Evolutionary conservation across 2,329 filamentous ascomycete species (phyloP).

Genomic region (Penicillium sp.): DNA sequence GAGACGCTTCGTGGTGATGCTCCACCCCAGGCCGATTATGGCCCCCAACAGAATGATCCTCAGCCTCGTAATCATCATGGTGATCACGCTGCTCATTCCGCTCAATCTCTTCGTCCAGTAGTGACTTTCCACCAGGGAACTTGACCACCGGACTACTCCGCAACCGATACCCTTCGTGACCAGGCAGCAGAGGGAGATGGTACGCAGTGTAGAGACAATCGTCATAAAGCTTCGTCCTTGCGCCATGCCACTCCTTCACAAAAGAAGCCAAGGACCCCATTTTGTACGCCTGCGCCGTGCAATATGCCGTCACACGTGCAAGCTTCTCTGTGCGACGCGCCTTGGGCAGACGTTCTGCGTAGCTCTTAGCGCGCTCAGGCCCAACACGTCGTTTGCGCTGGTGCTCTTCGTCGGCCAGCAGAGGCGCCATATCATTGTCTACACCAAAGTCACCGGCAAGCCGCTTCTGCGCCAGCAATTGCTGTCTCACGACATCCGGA

Average conservation of each 20-base stretch:
- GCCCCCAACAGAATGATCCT: constrained; percentile 46
- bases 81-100: constrained; percentile 85
- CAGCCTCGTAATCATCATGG: constrained; percentile 77
- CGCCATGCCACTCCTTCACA: constrained; percentile 79
- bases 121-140: constrained; percentile 86
- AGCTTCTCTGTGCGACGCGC: constrained; percentile 81
- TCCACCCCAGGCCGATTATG: constrained; percentile 31
- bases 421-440: constrained; percentile 51
- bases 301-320: constrained; percentile 89
- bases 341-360: constrained; percentile 90
- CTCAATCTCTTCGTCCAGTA: constrained; percentile 94
- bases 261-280: constrained; percentile 86
- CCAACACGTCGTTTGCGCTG: constrained; percentile 53
- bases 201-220: constrained; percentile 97
- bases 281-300: constrained; percentile 91
- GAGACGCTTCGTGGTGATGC: constrained; percentile 22
- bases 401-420: constrained; percentile 59
- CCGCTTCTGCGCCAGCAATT: constrained; percentile 31
- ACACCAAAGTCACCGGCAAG: constrained; percentile 55
- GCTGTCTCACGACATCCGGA: constrained; percentile 33
- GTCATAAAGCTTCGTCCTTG: constrained; percentile 94
- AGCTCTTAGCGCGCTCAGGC: constrained; percentile 71
- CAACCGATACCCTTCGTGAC: constrained; percentile 80
- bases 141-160: constrained; percentile 89
- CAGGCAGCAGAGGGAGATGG: constrained; percentile 82